Evolutionary conservation across 352 stramenopile species (phyloP), one percentile per base, ranked within the genome.

Genomic region (Phytophthora nicotianae): DNA sequence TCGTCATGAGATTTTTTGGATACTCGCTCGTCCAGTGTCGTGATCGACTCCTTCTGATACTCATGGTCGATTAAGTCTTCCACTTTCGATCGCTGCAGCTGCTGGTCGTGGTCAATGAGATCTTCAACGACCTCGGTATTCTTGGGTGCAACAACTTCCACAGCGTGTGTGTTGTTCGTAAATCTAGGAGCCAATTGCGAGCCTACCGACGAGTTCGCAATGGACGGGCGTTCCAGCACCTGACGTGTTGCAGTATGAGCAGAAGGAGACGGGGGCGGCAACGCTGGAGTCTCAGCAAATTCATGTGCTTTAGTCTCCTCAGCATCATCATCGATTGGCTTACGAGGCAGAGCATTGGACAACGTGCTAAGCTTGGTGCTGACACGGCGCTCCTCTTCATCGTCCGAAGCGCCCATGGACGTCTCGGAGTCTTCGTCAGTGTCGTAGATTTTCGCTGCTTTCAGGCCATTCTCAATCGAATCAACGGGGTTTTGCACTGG

Each of bases 231-330:
- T 9, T 67, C 62, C 9, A 80, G 65, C n/a, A 71, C 50, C 45
- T 74, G 54, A 8, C 77, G 52, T 5, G 68, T 86, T 7, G 51
- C 58, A 13, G 20, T 61, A 21, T 81, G 72, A 1, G 72, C 76
- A 19, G 80, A 88, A 16, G 70, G 67, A 17, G 75, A 79, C 7
- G 79, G 73, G 1, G 79, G 68, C 3, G 79, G 64, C 4, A 89
- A 48, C 8, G 73, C 74, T 10, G 74, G 77, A 0, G 71, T 86
- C 20, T 65, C 62, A 5, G 70, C 65, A 38, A 83, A 84, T 54
- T 86, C 79, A 2, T 78, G 60, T 3, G 73, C 66, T 40, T 91
- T 90, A 9, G 69, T 83, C 47, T 90, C 79, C 41, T 90, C 74
- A 7, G 49, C 74, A 26, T 75, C 61, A 33, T 79, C 67, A 27